A percentile compares a stretch with the other conserved stretches of the same genome.
Conservation (phyloP, 2,329 filamentous ascomycete genomes). For the Aspergillus hiratsukae region DNA sequence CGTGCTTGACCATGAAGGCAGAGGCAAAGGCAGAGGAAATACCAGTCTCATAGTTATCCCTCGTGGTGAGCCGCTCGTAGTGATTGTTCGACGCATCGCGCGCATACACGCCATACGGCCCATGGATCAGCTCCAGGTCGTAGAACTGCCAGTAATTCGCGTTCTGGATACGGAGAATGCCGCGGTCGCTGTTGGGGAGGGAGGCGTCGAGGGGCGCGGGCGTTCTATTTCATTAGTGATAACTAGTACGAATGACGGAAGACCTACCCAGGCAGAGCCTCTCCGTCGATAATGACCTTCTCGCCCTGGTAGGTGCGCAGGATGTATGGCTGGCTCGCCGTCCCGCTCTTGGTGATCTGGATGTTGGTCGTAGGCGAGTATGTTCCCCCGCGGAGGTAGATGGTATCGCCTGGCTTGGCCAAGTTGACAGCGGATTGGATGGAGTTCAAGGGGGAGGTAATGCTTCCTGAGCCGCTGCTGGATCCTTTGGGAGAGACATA, state of each 20-base stretch:
- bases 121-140: constrained; percentile 13
- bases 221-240: constrained; percentile 2
- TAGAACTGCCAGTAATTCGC: constrained; percentile 17
- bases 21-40: background rate
- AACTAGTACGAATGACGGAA: background rate
- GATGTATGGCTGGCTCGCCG: constrained; percentile 5
- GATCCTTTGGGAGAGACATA: constrained; percentile 14
- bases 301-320: constrained; percentile 11
- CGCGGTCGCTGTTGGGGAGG: constrained; percentile 9
- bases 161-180: constrained; percentile 14
- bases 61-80: constrained; percentile 12
- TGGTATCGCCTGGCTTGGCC: constrained; percentile 9
- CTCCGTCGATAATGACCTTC: constrained; percentile 14
- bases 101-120: constrained; percentile 15
- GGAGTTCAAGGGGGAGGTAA: constrained; percentile 8
- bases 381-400: constrained; percentile 13
- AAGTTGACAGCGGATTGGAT: constrained; percentile 13
- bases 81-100: constrained; percentile 15
- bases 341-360: constrained; percentile 14
- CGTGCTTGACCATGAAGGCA: background rate
- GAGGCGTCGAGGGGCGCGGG: constrained; percentile 9
- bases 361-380: constrained; percentile 13
- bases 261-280: constrained; percentile 9
- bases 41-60: constrained; percentile 17
- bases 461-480: constrained; percentile 6